Evolutionary conservation across 2,329 filamentous ascomycete genomes (phyloP).

Genomic region (Hortaea werneckii): DNA sequence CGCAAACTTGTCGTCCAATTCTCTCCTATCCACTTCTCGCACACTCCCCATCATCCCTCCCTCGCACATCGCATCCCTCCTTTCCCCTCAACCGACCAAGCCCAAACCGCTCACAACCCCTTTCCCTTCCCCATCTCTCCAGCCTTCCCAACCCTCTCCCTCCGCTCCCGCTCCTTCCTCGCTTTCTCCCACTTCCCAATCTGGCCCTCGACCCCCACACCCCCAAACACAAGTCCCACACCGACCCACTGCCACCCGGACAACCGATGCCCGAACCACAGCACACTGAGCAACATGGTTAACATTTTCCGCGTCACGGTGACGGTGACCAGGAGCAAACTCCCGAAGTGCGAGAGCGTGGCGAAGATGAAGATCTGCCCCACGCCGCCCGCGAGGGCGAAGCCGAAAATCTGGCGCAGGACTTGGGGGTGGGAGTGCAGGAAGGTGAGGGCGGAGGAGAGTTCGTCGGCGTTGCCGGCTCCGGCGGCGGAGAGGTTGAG

Average conservation of each 20-base stretch:
- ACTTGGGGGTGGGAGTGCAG: slow-evolving; percentile 70
- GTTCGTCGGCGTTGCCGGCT: slow-evolving; percentile 69
- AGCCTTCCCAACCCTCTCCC: background rate
- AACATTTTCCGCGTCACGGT: slow-evolving; percentile 98
- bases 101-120: too few species aligned
- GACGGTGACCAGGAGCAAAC: slow-evolving; percentile 75
- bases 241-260: slow-evolving; percentile 88
- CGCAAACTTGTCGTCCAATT: too few species aligned
- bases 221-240: slow-evolving; percentile 85
- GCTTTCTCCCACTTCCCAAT: slow-evolving; percentile 76
- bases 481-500: slow-evolving; percentile 83
- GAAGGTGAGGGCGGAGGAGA: slow-evolving; percentile 70
- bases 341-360: slow-evolving; percentile 85
- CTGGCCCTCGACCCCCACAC: slow-evolving; percentile 80
- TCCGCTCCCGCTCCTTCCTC: slow-evolving; percentile 59
- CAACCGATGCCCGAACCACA: slow-evolving; percentile 86
- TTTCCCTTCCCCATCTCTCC: too few species aligned
- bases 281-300: slow-evolving; percentile 92
- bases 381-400: slow-evolving; percentile 79
- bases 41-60: too few species aligned
- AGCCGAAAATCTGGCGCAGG: slow-evolving; percentile 79
- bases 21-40: too few species aligned
- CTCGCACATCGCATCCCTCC: too few species aligned
- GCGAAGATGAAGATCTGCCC: slow-evolving; percentile 87
- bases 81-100: too few species aligned